A percentile compares a stretch with the other conserved stretches of the same genome.
phyloP scores from a whole-genome alignment of 345 rosid genomes.

The Cochlearia excelsa region DNA sequence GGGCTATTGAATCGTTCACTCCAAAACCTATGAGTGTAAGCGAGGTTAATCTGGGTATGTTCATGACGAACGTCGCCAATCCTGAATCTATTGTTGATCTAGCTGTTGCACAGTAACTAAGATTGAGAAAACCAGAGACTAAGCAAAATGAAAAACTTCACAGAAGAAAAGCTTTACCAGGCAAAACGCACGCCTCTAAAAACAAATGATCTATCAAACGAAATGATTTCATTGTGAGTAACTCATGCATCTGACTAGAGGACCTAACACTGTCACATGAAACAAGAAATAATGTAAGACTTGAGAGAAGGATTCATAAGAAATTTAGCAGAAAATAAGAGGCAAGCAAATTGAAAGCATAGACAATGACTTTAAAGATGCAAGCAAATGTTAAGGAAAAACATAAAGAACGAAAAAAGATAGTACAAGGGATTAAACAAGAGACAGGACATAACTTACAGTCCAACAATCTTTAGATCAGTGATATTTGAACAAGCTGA shows the following conservation, averaged over 20 bases:
- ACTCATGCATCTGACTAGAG: conserved; percentile 49
- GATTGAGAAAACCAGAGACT: conserved; percentile 12
- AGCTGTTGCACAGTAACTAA: conserved; percentile 45
- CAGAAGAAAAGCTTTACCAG: conserved; percentile 37
- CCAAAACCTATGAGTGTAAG: conserved; percentile 74
- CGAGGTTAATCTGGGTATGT: conserved; percentile 60
- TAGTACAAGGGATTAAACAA: neutral
- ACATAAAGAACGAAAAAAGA: conserved; percentile 2
- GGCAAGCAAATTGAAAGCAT: neutral
- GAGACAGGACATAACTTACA: conserved; percentile 54
- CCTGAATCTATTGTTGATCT: conserved; percentile 26
- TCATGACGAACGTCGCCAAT: conserved; percentile 49
- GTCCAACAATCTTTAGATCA: conserved; percentile 75
- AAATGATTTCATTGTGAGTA: conserved; percentile 45
- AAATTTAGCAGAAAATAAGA: neutral
- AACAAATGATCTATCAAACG: conserved; percentile 46
- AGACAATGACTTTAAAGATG: neutral
- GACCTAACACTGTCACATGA: conserved; percentile 44
- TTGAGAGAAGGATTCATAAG: neutral
- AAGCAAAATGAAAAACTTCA: conserved; percentile 16
- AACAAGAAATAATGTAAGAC: neutral
- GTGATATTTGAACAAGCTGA: conserved; percentile 58
- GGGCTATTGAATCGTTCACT: conserved; percentile 53
- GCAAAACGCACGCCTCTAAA: conserved; percentile 54
- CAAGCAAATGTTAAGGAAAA: neutral